Evolutionary conservation across 441 rosid genomes (phyloP).

Genomic region (Corymbia citriodora): DNA sequence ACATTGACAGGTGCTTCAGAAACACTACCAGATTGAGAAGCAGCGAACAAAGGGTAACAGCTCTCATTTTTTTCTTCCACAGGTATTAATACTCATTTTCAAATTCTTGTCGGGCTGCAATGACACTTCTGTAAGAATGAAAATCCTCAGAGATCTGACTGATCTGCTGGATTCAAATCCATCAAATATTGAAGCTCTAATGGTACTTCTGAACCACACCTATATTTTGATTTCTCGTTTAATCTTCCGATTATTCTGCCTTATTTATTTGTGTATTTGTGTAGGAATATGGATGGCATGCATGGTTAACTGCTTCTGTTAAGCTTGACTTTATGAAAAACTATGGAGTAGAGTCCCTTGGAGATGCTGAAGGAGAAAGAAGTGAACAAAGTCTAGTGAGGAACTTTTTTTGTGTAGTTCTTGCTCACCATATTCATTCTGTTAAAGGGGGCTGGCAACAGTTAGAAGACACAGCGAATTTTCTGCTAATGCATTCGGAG

Average conservation of each 20-base stretch:
- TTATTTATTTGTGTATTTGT: slow-evolving; percentile 3
- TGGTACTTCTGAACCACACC: slow-evolving; percentile 49
- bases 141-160: slow-evolving; percentile 70
- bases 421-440: slow-evolving; percentile 75
- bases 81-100: slow-evolving; percentile 71
- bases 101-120: slow-evolving; percentile 67
- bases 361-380: slow-evolving; percentile 35
- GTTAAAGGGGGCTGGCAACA: slow-evolving; percentile 99
- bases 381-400: slow-evolving; percentile 70
- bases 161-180: slow-evolving; percentile 94
- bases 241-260: background rate
- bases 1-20: slow-evolving; percentile 76
- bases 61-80: slow-evolving; percentile 89
- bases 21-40: slow-evolving; percentile 63
- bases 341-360: slow-evolving; percentile 41
- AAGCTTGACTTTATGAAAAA: slow-evolving; percentile 67
- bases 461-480: slow-evolving; percentile 90
- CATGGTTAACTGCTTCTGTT: slow-evolving; percentile 73
- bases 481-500: slow-evolving; percentile 63
- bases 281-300: slow-evolving; percentile 97
- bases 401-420: slow-evolving; percentile 77
- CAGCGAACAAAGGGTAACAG: slow-evolving; percentile 56
- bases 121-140: slow-evolving; percentile 61
- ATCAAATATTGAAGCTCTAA: slow-evolving; percentile 85
- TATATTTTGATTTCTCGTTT: background rate